These are phyloP conservation scores for Citropsis articulata DNA, from an alignment of 345 rosid species.

Conservation along the genomic window DNA sequence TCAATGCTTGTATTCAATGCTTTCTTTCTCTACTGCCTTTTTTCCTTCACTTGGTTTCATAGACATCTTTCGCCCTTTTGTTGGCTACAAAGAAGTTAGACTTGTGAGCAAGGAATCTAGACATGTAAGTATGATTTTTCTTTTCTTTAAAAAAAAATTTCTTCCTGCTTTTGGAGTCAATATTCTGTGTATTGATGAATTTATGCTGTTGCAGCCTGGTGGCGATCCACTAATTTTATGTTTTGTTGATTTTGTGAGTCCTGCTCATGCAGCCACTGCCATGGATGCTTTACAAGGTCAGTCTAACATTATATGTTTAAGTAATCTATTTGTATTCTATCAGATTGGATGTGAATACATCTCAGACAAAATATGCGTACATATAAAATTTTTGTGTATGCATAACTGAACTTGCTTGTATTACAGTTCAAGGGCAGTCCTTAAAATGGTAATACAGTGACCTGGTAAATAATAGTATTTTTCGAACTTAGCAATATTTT, in stretches of 20 bases:
- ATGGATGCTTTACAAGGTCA: slow-evolving; percentile 74
- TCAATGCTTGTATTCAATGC: slow-evolving; percentile 7
- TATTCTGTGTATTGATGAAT: slow-evolving; percentile 9
- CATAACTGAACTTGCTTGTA: neutral
- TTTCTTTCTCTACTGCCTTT: slow-evolving; percentile 5
- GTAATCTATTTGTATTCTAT: neutral
- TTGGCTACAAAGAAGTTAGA: slow-evolving; percentile 74
- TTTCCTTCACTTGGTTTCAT: slow-evolving; percentile 36
- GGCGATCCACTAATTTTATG: slow-evolving; percentile 55
- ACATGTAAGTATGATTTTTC: slow-evolving; percentile 37
- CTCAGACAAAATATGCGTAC: neutral
- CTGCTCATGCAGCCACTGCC: slow-evolving; percentile 68
- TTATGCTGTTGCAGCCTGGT: slow-evolving; percentile 45
- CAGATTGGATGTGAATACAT: neutral
- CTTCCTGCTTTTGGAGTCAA: neutral
- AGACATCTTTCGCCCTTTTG: slow-evolving; percentile 76
- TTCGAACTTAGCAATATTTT: neutral
- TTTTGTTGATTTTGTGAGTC: slow-evolving; percentile 69
- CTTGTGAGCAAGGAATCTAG: slow-evolving; percentile 65
- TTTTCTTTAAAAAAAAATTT: neutral
- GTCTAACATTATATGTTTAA: slow-evolving; percentile 1
- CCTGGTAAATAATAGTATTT: neutral
- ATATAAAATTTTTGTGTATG: neutral
- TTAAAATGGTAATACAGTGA: neutral
- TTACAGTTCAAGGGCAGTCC: neutral